Conservation (phyloP, 1,139 yeast species). For the Pichia sp. region DNA sequence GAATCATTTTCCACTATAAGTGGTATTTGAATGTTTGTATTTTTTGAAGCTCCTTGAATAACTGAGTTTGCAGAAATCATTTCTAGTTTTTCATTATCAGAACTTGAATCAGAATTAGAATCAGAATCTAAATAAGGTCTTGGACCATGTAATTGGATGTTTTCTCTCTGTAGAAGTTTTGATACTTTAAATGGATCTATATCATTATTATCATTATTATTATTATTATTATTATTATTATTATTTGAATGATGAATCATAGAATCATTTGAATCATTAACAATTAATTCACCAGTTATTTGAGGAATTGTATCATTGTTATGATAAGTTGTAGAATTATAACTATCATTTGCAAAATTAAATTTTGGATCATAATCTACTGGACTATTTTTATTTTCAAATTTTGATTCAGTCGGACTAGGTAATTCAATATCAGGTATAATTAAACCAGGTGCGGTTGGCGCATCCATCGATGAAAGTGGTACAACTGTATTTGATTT, state of each 20-base stretch:
- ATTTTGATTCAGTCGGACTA: not conserved
- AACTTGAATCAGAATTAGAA: not conserved
- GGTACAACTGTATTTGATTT: too few species aligned
- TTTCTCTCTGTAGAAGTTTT: slow-evolving; percentile 2
- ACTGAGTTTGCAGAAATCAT: not conserved
- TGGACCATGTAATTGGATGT: slow-evolving; percentile 10
- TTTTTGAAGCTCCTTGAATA: too few species aligned
- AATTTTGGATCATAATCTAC: not conserved
- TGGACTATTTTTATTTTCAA: not conserved
- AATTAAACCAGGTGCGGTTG: not conserved
- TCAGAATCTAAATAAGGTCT: slow-evolving; percentile 6
- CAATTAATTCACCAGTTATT: not conserved
- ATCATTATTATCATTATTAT: not conserved
- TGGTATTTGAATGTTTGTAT: too few species aligned
- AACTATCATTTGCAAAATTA: not conserved
- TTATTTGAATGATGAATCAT: too few species aligned
- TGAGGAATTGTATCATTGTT: not conserved
- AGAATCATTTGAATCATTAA: too few species aligned
- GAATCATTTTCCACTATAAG: too few species aligned
- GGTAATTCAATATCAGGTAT: slow-evolving; percentile 1
- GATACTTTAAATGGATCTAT: slow-evolving; percentile 6
- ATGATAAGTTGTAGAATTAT: not conserved
- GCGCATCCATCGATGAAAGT: too few species aligned
- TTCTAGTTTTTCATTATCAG: not conserved
- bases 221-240: too few species aligned